A percentile compares a stretch with the other conserved stretches of the same genome.
Conservation (phyloP, 2,329 filamentous ascomycete genomes). For the Ascochyta clinopodiicola region DNA sequence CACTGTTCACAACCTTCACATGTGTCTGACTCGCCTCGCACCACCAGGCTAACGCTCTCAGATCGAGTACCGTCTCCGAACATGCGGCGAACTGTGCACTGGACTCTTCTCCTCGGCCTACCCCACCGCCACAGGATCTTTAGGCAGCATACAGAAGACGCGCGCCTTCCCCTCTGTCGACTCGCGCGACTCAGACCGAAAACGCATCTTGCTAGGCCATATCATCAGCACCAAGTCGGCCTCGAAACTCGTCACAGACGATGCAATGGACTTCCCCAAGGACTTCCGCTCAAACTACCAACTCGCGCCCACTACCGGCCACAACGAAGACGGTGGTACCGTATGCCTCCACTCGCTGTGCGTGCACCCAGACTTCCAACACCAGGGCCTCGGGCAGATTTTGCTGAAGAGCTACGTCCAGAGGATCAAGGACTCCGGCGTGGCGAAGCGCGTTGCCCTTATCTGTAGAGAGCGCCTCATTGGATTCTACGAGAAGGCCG, state of each 20-base stretch:
- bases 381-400: constrained; percentile 74
- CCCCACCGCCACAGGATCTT: constrained; percentile 51
- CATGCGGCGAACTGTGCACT: constrained; percentile 77
- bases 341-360: constrained; percentile 84
- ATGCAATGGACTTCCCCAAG: constrained; percentile 75
- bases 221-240: constrained; percentile 76
- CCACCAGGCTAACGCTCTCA: constrained; percentile 43
- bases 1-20: background rate
- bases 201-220: constrained; percentile 75
- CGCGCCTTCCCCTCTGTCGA: constrained; percentile 65
- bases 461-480: constrained; percentile 78
- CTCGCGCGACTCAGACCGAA: constrained; percentile 62
- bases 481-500: constrained; percentile 75
- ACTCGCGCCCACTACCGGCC: constrained; percentile 59
- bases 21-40: background rate
- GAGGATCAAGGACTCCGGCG: constrained; percentile 72
- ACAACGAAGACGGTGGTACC: constrained; percentile 75
- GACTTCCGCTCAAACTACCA: constrained; percentile 65
- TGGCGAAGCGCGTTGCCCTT: constrained; percentile 75
- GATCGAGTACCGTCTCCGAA: constrained; percentile 78
- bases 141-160: constrained; percentile 62
- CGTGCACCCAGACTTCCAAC: constrained; percentile 75
- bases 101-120: constrained; percentile 79
- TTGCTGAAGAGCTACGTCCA: constrained; percentile 80
- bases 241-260: constrained; percentile 70